Percentiles rank a stretch among this genome's conserved stretches.
Evolutionary conservation across 1,284 basidiomycete species (phyloP).

Genomic region (Trametes versicolor): DNA sequence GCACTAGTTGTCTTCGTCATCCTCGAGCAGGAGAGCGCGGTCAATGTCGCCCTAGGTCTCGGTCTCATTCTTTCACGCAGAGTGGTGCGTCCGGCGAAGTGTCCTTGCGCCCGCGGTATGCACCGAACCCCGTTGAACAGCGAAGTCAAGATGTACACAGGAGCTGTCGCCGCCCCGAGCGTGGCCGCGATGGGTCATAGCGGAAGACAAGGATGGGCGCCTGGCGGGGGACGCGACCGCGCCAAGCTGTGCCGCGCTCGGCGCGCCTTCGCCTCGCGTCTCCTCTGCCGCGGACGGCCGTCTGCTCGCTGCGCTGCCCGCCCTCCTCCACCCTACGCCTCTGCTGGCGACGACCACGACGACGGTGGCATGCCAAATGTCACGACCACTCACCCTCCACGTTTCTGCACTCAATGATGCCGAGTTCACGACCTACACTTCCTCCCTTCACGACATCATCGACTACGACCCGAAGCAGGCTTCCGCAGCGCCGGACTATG

Average conservation of each 20-base stretch:
- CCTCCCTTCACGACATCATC: conserved; percentile 64
- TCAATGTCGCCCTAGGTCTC: not conserved
- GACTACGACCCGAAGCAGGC: conserved; percentile 52
- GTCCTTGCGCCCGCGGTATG: not conserved
- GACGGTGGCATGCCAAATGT: conserved; percentile 32
- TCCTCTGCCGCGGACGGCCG: conserved; percentile 14
- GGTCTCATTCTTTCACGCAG: no score
- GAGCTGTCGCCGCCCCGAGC: not conserved
- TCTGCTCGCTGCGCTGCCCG: conserved; percentile 1
- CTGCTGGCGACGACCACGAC: conserved; percentile 17
- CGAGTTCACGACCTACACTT: conserved; percentile 73
- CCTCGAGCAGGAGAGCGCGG: not conserved
- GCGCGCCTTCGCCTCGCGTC: conserved; percentile 25
- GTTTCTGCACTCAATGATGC: conserved; percentile 76
- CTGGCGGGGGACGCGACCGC: conserved; percentile 22
- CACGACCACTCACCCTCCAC: conserved; percentile 70
- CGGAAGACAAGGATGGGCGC: conserved; percentile 11
- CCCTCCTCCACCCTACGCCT: conserved; percentile 4
- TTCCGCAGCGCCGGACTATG: conserved; percentile 56
- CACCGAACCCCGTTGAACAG: not conserved
- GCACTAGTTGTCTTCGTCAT: not conserved
- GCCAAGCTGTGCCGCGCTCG: conserved; percentile 30
- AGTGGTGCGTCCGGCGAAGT: not conserved
- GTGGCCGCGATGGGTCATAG: conserved; percentile 15
- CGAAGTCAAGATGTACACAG: not conserved